Percentiles rank a stretch among this genome's conserved stretches.
These are phyloP conservation scores for Aschersonia sp. DNA, from an alignment of 2,329 filamentous ascomycete genomes.

Conservation along the genomic window DNA sequence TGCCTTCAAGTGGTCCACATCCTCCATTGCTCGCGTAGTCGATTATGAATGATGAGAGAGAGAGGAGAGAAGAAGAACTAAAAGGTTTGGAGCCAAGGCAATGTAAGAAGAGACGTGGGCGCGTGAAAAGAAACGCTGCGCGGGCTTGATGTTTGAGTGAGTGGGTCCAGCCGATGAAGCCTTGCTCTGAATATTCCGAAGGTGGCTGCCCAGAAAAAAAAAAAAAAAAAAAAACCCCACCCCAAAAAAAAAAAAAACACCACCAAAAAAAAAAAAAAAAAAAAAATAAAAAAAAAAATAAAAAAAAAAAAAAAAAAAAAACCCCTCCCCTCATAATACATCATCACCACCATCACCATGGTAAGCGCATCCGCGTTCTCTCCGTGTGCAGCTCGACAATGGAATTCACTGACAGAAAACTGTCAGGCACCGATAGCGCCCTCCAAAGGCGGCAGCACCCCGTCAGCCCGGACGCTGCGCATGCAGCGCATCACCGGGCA, in stretches of 20 bases:
- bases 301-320: not conserved
- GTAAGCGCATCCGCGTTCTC: not conserved
- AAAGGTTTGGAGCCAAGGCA: not conserved
- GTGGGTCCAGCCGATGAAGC: no score
- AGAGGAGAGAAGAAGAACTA: not conserved
- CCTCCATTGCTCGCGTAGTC: slow-evolving; percentile 16
- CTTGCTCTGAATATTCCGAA: no score
- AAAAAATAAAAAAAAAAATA: no score
- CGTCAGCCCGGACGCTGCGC: slow-evolving; percentile 42
- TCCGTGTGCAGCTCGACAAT: not conserved
- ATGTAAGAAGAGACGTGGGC: no score
- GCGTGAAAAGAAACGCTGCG: no score
- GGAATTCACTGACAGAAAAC: no score
- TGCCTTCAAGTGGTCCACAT: slow-evolving; percentile 24
- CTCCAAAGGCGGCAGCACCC: slow-evolving; percentile 28
- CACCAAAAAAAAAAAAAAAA: not conserved
- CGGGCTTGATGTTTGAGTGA: no score
- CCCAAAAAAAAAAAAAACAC: not conserved
- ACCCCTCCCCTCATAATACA: not conserved
- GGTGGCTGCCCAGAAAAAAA: no score
- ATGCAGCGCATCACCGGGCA: slow-evolving; percentile 33
- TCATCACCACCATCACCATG: not conserved
- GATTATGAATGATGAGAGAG: not conserved
- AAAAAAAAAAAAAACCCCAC: not conserved
- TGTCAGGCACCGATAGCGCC: slow-evolving; percentile 16